These are phyloP conservation scores for Coelastrella sp. DNA, from an alignment of 139 green algal species.

Conservation along the genomic window DNA sequence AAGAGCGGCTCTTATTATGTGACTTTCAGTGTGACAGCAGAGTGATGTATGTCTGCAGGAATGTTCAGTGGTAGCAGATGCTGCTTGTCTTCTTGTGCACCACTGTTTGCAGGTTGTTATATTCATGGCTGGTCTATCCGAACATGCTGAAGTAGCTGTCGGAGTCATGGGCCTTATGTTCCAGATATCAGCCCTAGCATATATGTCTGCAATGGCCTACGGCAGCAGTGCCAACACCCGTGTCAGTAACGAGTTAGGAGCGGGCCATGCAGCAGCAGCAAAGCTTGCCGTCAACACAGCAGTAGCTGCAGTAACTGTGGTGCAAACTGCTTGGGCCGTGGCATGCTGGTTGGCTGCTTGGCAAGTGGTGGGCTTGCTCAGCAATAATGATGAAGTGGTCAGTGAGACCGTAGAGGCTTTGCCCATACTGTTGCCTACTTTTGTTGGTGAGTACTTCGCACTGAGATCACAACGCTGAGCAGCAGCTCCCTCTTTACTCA, in stretches of 20 bases:
- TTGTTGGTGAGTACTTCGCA: not conserved
- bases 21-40: no score
- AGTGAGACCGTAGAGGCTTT: not conserved
- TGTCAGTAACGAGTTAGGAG: constrained; percentile 59
- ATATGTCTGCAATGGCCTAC: constrained; percentile 33
- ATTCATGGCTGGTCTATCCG: constrained; percentile 13
- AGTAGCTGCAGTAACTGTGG: not conserved
- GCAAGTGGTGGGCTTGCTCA: constrained; percentile 10
- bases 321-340: not conserved
- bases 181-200: constrained; percentile 9
- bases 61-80: no score
- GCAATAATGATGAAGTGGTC: not conserved
- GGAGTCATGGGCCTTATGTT: constrained; percentile 34
- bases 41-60: no score
- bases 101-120: constrained; percentile 13
- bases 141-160: constrained; percentile 24
- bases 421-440: constrained; percentile 29
- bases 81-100: no score
- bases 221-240: constrained; percentile 53
- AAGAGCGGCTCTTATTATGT: no score
- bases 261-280: constrained; percentile 33
- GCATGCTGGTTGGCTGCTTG: not conserved
- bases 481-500: no score
- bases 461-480: not conserved
- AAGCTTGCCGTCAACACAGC: not conserved